Conservation (phyloP, 495 filamentous ascomycete genomes). For the Staphylotrichum tortipilum region DNA sequence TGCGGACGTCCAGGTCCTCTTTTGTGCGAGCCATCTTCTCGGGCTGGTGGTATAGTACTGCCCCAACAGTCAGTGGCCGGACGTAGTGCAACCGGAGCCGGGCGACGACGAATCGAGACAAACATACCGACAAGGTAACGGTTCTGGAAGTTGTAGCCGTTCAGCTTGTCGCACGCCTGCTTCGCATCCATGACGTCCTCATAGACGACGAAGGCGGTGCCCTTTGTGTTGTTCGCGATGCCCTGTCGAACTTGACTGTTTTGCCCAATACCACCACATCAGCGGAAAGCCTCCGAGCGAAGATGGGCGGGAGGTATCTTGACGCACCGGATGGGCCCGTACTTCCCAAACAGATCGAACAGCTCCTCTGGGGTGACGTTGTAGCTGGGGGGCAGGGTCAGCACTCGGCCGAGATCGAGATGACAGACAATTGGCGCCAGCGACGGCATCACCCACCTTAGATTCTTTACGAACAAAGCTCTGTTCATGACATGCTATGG, state of each 20-base stretch:
- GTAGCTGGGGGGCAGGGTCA: slow-evolving; percentile 55
- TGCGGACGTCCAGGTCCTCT: slow-evolving; percentile 87
- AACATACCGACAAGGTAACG: slow-evolving; percentile 94
- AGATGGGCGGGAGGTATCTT: background rate
- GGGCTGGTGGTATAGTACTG: slow-evolving; percentile 96
- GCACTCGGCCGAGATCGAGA: slow-evolving; percentile 2
- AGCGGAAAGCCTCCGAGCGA: slow-evolving; percentile 5
- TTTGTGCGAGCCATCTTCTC: slow-evolving; percentile 93
- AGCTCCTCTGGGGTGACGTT: slow-evolving; percentile 91
- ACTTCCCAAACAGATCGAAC: slow-evolving; percentile 92
- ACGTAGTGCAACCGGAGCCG: background rate
- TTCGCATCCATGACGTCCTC: slow-evolving; percentile 99
- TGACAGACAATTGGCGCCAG: slow-evolving; percentile 1
- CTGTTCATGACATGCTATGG: slow-evolving; percentile 36
- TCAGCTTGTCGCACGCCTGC: slow-evolving; percentile 96
- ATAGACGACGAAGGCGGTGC: slow-evolving; percentile 97
- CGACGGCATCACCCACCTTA: slow-evolving; percentile 58
- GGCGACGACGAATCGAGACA: background rate
- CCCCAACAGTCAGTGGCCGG: slow-evolving; percentile 10
- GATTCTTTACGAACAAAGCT: slow-evolving; percentile 97
- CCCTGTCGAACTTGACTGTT: slow-evolving; percentile 94
- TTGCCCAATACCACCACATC: slow-evolving; percentile 21
- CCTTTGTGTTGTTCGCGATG: slow-evolving; percentile 94
- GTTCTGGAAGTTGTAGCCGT: slow-evolving; percentile 99
- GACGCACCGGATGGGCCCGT: slow-evolving; percentile 81